Evolutionary conservation across 2,329 filamentous ascomycete species (phyloP).

Genomic region (Neoarthrinium moseri): DNA sequence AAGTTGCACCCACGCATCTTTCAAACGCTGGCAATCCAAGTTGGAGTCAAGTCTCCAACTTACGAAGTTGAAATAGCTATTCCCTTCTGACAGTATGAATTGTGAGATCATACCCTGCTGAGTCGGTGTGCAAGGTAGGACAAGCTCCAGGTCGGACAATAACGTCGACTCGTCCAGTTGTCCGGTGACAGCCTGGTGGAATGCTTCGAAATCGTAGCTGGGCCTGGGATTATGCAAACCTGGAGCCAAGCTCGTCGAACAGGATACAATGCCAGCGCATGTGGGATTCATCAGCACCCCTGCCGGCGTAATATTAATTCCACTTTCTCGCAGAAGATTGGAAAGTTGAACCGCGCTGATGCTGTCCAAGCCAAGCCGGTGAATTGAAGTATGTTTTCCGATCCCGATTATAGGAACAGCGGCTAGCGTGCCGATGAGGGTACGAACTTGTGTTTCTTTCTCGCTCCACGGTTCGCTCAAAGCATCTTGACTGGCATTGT

Average conservation of each 20-base stretch:
- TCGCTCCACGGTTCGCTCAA: constrained; percentile 18
- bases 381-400: constrained; percentile 67
- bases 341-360: constrained; percentile 84
- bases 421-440: constrained; percentile 59
- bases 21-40: constrained; percentile 40
- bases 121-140: constrained; percentile 76
- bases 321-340: constrained; percentile 59
- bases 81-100: constrained; percentile 65
- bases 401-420: constrained; percentile 50
- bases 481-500: constrained; percentile 16
- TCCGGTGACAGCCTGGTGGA: constrained; percentile 29
- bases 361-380: constrained; percentile 86
- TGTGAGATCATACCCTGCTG: constrained; percentile 79
- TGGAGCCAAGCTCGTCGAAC: neutral
- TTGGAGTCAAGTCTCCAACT: constrained; percentile 46
- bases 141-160: constrained; percentile 44
- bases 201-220: constrained; percentile 38
- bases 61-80: constrained; percentile 75
- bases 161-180: constrained; percentile 23
- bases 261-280: constrained; percentile 32
- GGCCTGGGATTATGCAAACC: neutral
- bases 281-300: constrained; percentile 70
- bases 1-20: constrained; percentile 58
- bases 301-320: constrained; percentile 59
- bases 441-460: constrained; percentile 51